Evolutionary conservation across 805 yeast species (phyloP), one percentile per base, ranked within the genome.

Genomic region (Hanseniaspora pseudoguilliermondii): DNA sequence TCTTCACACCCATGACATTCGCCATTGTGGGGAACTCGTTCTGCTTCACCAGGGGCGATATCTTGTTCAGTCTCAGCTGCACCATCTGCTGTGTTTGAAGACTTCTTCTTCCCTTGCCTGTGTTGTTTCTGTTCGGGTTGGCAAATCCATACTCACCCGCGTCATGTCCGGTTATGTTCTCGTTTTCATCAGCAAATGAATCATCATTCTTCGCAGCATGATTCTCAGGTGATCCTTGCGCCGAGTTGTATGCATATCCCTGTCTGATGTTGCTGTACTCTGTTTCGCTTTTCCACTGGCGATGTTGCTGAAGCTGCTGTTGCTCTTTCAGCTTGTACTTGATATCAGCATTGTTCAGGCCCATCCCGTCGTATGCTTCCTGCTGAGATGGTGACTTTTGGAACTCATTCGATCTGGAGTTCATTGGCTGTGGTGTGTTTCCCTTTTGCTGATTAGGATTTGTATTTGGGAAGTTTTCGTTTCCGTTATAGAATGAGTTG

Each of bases 321-420:
- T 61, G 67, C 16, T 65, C 64, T 16, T 64, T 59, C 52, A 60
- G 57, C 38, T 67, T 69, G 57, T 61, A 66, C 35, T 65, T 64
- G 9, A 36, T 54, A 61, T 54, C 46, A 53, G 42, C 38, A 57
- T 42, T 23, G 54, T 20, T 36, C 49, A n/a, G 11, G 5, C n/a
- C 20, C 44, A 18, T 38, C 49, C 38, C 43, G 53, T 34, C 34
- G 36, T 23, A 29, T 53, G 57, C 25, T 47, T 52, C 34, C 10
- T 34, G 38, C 2, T 46, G 34, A 15, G 23, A 18, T n/a, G 38
- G 39, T 7, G 27, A 29, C 9, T 9, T 9, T 13, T 46, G 32
- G 13, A 40, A 27, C 15, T 55, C 40, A 36, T 16, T 44, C 29
- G 15, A 44, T 21, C 42, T 44, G 29, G 58, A 21, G 15, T 25